A percentile compares a stretch with the other conserved stretches of the same genome.
phyloP scores from a whole-genome alignment of 352 stramenopile species.

The Globisporangium iwayamae region DNA sequence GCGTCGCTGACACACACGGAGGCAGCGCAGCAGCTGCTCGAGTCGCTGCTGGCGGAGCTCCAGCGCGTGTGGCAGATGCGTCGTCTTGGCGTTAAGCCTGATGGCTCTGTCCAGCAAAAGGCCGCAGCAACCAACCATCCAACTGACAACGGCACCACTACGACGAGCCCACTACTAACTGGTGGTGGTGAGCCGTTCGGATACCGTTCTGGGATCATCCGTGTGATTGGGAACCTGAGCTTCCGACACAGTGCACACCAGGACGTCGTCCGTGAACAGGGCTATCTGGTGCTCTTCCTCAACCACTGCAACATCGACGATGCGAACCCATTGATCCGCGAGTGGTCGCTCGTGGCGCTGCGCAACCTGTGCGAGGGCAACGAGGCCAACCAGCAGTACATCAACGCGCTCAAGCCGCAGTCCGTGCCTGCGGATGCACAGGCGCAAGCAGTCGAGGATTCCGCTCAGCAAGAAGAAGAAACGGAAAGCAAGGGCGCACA shows the following conservation, averaged over 20 bases:
- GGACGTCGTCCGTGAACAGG: conserved; percentile 71
- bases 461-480: background rate
- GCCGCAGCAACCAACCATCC: conserved; percentile 19
- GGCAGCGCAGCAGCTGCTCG: conserved; percentile 24
- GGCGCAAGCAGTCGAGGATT: background rate
- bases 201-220: conserved; percentile 77
- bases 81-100: conserved; percentile 15
- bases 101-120: background rate
- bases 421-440: conserved; percentile 25
- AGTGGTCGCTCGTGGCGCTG: conserved; percentile 87
- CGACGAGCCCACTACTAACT: background rate
- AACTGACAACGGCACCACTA: conserved; percentile 7
- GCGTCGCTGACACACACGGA: conserved; percentile 4
- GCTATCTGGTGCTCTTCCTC: conserved; percentile 77
- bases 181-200: conserved; percentile 45
- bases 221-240: conserved; percentile 79
- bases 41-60: conserved; percentile 54
- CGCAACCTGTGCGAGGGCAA: conserved; percentile 88
- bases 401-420: conserved; percentile 63
- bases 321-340: conserved; percentile 81
- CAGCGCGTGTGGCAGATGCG: conserved; percentile 52
- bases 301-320: conserved; percentile 91
- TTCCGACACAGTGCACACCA: conserved; percentile 67
- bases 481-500: background rate
- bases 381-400: conserved; percentile 65